A percentile compares a stretch with the other conserved stretches of the same genome.
Evolutionary conservation across 495 filamentous ascomycete genomes (phyloP).

Genomic region (Darksidea phi): DNA sequence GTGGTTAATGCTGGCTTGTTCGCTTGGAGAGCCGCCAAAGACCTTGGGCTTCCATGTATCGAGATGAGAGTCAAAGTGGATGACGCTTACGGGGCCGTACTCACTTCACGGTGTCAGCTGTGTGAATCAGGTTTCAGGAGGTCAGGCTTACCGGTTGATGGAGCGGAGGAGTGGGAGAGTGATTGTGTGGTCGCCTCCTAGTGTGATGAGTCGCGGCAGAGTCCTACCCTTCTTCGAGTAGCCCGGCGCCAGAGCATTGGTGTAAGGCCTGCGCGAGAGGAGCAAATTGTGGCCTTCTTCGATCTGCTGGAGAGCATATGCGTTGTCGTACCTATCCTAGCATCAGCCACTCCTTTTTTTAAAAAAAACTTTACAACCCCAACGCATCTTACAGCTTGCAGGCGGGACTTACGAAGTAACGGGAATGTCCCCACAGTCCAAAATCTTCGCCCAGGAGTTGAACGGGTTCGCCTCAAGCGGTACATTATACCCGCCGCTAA

Average conservation of each 20-base stretch:
- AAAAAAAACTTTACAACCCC: too few relatives aligned
- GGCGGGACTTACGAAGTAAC: constrained; percentile 49
- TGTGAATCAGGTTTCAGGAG: neutral
- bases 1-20: constrained; percentile 74
- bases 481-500: constrained; percentile 64
- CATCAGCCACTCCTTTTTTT: too few relatives aligned
- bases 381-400: too few relatives aligned
- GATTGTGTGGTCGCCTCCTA: constrained; percentile 60
- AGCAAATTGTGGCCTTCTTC: constrained; percentile 48
- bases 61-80: constrained; percentile 49
- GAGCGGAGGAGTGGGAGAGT: constrained; percentile 57
- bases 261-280: constrained; percentile 46
- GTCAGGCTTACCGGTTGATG: constrained; percentile 37
- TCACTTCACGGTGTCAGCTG: constrained; percentile 14
- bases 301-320: constrained; percentile 46
- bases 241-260: constrained; percentile 51
- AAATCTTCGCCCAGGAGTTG: constrained; percentile 46
- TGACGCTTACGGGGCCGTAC: constrained; percentile 47
- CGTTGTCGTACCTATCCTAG: constrained; percentile 48
- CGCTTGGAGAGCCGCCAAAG: constrained; percentile 62
- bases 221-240: constrained; percentile 57
- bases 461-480: constrained; percentile 48
- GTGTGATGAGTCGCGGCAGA: constrained; percentile 47
- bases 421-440: constrained; percentile 47
- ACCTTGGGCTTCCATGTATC: constrained; percentile 66